Base-by-base conservation (phyloP, 805 yeast genomes). In the Metschnikowia cerradonensis region DNA sequence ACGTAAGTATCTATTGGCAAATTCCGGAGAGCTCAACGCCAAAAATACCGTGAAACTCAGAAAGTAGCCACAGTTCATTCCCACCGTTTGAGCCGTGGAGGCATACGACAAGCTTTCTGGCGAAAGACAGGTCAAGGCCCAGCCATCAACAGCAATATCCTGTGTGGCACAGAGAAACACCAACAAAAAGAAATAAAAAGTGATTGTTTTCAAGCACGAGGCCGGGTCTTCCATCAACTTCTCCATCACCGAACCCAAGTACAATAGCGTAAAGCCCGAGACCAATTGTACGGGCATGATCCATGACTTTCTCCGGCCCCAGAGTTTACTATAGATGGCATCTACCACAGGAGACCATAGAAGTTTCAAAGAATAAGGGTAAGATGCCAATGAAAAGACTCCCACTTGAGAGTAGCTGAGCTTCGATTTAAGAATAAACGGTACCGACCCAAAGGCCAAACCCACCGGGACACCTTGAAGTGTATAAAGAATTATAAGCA, bases 381-480 rank as follows among this genome's bases (percentile, higher is more conserved):
- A 94, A 3, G 97, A 83, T 0, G 98, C 97, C 55, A 94, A 72
- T 2, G 96, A 82, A 65, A 94, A 94, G 2, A 91, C 64, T 1
- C 98, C 99, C 6, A 94, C 88, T 61, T 91, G 95, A 0, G 96
- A 83, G 64, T 88, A 94, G 11, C 90, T 79, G 14, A 92, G 77
- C 51, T 86, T 83, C 3, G 92, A 80, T 65, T 94, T 94, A 51
- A 94, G 75, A 17, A 94, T 70, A 62, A 91, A 94, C 1, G 99
- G 99, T 10, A 94, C 79, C 1, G 96, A 84, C 2, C 99, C 99
- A 72, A 92, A 90, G 1, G 96, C 96, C 33, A 94, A 70, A 0
- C 99, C 99, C 13, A 91, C 95, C 0, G 99, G 99, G 5, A 94
- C 83, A n/a, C 99, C 99, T 66, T 94, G 99, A 6, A 91, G 76